Conservation (phyloP, 139 green algal genomes). For the Picochlorum sp. region DNA sequence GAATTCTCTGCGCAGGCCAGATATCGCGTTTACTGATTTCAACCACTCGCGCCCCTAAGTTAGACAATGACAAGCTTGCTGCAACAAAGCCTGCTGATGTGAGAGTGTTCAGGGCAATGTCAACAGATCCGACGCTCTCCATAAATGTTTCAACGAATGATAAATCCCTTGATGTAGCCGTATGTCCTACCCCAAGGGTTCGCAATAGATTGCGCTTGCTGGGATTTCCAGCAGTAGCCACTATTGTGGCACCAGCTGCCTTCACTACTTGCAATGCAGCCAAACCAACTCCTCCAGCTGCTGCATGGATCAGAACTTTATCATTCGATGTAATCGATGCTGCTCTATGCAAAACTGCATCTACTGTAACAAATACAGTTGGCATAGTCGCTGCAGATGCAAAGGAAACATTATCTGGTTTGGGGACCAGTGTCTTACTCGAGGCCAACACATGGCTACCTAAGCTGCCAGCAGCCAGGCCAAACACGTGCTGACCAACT, state of each 20-base stretch:
- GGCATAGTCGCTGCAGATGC: constrained; percentile 65
- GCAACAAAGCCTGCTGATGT: constrained; percentile 82
- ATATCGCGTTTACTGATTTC: constrained; percentile 91
- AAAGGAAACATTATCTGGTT: constrained; percentile 49
- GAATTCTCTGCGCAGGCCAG: constrained; percentile 47
- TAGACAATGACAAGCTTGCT: constrained; percentile 49
- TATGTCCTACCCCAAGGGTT: constrained; percentile 29
- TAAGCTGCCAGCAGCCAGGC: constrained; percentile 56
- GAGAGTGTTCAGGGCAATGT: constrained; percentile 69
- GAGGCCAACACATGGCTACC: constrained; percentile 54
- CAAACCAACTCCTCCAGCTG: constrained; percentile 69
- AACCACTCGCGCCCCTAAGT: constrained; percentile 49
- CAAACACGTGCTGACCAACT: constrained; percentile 57
- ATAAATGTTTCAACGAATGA: constrained; percentile 28
- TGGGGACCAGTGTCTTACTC: constrained; percentile 42
- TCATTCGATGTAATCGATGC: constrained; percentile 13
- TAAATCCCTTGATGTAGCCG: constrained; percentile 47
- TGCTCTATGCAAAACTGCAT: constrained; percentile 17
- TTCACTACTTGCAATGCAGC: constrained; percentile 53
- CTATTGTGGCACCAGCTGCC: constrained; percentile 22
- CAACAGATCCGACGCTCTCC: constrained; percentile 1
- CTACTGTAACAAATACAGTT: constrained; percentile 73
- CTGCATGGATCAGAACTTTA: constrained; percentile 60
- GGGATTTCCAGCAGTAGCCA: constrained; percentile 49
- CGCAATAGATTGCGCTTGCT: constrained; percentile 55